These are phyloP conservation scores for Dactylellina leptospora DNA, from an alignment of 2,329 filamentous ascomycete species.

Conservation along the genomic window DNA sequence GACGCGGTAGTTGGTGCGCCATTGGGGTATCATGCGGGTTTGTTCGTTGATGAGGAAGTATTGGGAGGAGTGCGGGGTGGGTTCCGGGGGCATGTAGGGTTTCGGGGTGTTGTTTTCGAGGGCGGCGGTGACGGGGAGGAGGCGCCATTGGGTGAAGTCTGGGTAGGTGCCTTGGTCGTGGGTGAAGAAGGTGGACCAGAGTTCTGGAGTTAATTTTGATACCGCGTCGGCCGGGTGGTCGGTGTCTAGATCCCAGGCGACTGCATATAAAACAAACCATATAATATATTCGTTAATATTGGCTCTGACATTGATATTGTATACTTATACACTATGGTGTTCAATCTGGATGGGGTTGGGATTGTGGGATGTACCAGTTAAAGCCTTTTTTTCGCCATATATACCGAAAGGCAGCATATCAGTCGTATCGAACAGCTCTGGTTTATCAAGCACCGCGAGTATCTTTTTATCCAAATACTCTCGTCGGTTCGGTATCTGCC, in stretches of 20 bases:
- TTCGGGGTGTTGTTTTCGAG: not conserved
- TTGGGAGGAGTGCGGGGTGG: not conserved
- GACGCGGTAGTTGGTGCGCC: not conserved
- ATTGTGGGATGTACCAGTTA: not conserved
- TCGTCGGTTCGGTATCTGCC: not conserved
- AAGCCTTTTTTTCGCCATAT: not conserved
- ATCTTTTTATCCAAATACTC: not conserved
- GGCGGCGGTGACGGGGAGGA: not conserved
- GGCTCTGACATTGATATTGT: not conserved
- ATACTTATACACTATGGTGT: not conserved
- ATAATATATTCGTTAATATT: not conserved
- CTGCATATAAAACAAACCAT: not conserved
- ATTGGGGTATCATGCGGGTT: not conserved
- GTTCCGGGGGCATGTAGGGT: not conserved
- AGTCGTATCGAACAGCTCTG: not conserved
- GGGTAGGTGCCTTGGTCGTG: not conserved
- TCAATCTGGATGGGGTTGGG: not conserved
- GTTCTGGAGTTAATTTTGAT: not conserved
- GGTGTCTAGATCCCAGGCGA: not conserved
- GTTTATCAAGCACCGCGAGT: not conserved
- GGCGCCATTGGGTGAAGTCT: constrained; percentile 6
- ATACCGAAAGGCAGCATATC: not conserved
- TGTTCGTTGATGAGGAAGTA: constrained; percentile 1
- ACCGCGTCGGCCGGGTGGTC: not conserved
- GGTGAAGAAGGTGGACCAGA: not conserved